Conservation (phyloP, 106 monocot genomes). For the Dioscorea alata region DNA sequence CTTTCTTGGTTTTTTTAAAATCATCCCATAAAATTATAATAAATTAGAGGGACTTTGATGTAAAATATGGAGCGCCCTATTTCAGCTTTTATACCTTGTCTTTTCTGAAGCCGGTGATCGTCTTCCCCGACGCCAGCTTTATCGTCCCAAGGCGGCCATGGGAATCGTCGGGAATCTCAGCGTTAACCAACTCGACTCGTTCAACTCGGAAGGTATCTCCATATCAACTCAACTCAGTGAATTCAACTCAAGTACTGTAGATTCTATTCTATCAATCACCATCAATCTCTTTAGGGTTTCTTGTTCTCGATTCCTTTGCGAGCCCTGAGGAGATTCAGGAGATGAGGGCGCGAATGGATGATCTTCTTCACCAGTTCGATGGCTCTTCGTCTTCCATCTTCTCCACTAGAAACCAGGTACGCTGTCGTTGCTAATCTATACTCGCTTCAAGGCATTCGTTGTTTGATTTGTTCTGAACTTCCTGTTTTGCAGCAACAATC, state of each 20-base stretch:
- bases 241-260: not conserved
- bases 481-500: slow-evolving; percentile 33
- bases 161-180: slow-evolving; percentile 39
- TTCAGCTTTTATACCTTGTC: too few species aligned
- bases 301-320: slow-evolving; percentile 79
- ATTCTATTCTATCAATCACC: too few species aligned
- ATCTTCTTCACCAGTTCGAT: slow-evolving; percentile 69
- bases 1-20: too few species aligned
- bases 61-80: too few species aligned
- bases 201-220: slow-evolving; percentile 56
- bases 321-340: slow-evolving; percentile 49
- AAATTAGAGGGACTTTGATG: too few species aligned
- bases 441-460: not conserved
- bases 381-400: slow-evolving; percentile 55
- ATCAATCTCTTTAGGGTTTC: slow-evolving; percentile 39
- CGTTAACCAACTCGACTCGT: slow-evolving; percentile 61
- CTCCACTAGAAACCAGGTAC: slow-evolving; percentile 88
- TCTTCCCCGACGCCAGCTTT: too few species aligned
- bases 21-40: too few species aligned
- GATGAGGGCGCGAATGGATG: slow-evolving; percentile 71
- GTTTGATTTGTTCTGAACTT: not conserved
- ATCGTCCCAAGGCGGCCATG: slow-evolving; percentile 9
- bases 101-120: too few species aligned
- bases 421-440: not conserved
- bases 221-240: not conserved